Evolutionary conservation across 2,329 filamentous ascomycete species (phyloP), one percentile per base, ranked within the genome.

Genomic region (Anthostomella pinea): DNA sequence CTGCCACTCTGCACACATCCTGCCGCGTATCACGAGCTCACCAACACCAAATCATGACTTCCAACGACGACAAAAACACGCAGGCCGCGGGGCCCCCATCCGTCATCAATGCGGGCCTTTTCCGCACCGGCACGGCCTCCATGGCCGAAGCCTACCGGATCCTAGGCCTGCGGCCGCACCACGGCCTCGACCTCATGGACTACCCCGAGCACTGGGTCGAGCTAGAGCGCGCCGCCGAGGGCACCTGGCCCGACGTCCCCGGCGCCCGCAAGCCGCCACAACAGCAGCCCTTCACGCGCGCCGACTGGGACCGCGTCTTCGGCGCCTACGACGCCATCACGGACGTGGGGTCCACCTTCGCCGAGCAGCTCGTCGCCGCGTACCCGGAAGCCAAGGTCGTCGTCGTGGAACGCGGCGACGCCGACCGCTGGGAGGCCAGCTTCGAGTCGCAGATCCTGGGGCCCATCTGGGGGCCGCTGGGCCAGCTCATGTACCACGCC

Each of bases 371-470:
- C 5, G 18, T 41, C 13, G 20, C 29, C 2, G 41, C 37, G 6
- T 51, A 45, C 17, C 46, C 46, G 2, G 39, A 41, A 7, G 43
- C 48, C 30, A 42, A 40, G 16, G 43, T 47, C 9, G 43, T 47
- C 9, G 43, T 49, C 16, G 20, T 49, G 7, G 38, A 45, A 7
- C 33, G 46, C 35, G 35, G 48, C 19, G 37, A 42, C 24, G 35
- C 37, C 30, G 43, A 43, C 13, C 20, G 23, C 29, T 49, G 46
- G 48, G 42, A 30, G 35, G 30, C 30, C 3, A 49, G 43, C 32
- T 46, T 42, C 22, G 26, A 35, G n/a, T 40, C 59, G 51, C 33
- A 37, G 38, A 16, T 52, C 43, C 9, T 41, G 21, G 34, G 54
- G 16, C 23, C 63, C 20, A 11, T 42, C 6, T 44, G 35, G 14